Base-by-base conservation (phyloP, 345 rosid species). In the Lepidium sativum region DNA sequence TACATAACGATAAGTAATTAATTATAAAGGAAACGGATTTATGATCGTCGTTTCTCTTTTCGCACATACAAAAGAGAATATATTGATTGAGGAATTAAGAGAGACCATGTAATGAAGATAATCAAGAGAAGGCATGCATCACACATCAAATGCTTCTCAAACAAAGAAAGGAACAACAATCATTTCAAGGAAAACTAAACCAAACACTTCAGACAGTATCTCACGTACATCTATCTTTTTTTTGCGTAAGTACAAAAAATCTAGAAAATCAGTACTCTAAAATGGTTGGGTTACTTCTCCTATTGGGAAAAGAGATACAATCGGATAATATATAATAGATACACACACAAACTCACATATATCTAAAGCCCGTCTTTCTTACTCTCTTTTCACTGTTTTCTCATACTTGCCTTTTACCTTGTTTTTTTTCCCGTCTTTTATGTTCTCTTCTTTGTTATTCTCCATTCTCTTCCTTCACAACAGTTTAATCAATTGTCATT, bases 341-440 rank as follows among this genome's bases (percentile, higher is more conserved):
- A 82, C 69, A 77, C 80, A 79, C 81, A 75, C 79, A 72, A 78
- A 67, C 77, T 73, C 70, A 71, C 59, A 75, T 68, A 63, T 63
- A 63, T 71, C 54, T 70, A 50, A 81, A 68, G 44, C 68, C 73
- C 69, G 72, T 72, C 67, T 69, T 50, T 57, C 77, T 73, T 50
- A 45, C 48, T 57, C 61, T 54, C 65, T 70, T 27, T 57, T 43
- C 65, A 72, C 64, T 70, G 38, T 35, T 68, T 44, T 37, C 39
- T 41, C 32, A 52, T 29, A 37, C 34, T 58, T n/a, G n/a, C 33
- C 15, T 18, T 49, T 35, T 33, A 27, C 45, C n/a, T 35, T 31
- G 11, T 18, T 47, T 63, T 15, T 62, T 72, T 68, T n/a, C n/a
- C n/a, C 58, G 21, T 6, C 44, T 68, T 71, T 72, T 63, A 59